A percentile compares a stretch with the other conserved stretches of the same genome.
These are phyloP conservation scores for Isabelozyma gotoi DNA, from an alignment of 805 yeast species.

Conservation along the genomic window DNA sequence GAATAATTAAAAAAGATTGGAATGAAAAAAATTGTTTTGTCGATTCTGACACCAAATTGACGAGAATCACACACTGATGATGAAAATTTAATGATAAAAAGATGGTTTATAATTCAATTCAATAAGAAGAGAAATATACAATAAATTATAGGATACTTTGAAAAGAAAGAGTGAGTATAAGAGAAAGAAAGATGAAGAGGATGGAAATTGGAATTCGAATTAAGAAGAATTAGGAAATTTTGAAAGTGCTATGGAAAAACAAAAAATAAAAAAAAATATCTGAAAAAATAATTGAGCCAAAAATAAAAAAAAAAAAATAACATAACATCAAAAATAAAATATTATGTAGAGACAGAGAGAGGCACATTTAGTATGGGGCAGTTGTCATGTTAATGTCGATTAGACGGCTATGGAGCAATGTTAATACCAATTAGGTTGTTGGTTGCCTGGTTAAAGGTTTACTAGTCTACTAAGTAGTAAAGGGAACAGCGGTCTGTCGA, in stretches of 20 bases:
- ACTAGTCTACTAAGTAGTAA: no score
- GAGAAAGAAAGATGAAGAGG: background rate
- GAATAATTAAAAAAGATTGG: slow-evolving; percentile 1
- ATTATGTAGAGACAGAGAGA: no score
- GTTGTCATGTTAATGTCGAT: no score
- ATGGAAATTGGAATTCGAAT: background rate
- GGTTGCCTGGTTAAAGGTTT: no score
- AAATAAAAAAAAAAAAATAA: no score
- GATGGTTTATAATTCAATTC: background rate
- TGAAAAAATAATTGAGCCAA: background rate
- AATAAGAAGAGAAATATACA: background rate
- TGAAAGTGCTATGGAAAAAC: background rate
- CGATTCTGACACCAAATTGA: no score
- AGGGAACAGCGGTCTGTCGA: no score
- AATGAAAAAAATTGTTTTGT: background rate
- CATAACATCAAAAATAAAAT: no score
- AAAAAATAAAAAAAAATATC: background rate
- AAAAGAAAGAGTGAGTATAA: background rate
- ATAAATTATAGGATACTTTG: background rate
- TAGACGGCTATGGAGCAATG: no score
- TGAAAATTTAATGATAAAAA: background rate
- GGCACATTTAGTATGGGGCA: no score
- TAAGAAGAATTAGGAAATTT: background rate
- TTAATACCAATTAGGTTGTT: no score
- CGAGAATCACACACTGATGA: no score